Evolutionary conservation across 805 yeast genomes (phyloP).

Genomic region (Candida awuae): DNA sequence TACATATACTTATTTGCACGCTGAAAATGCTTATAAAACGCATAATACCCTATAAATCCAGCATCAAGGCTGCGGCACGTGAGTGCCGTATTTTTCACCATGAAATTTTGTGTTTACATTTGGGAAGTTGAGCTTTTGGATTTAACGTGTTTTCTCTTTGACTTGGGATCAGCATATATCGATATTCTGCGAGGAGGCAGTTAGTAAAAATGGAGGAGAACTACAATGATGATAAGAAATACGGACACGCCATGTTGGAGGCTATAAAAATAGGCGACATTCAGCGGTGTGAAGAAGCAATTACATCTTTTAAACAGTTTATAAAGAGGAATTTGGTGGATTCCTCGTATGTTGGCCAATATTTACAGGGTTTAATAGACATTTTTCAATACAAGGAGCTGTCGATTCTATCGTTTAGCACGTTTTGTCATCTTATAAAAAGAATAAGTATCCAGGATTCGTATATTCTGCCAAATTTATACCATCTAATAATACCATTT

Average conservation of each 20-base stretch:
- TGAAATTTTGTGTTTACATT: too few species aligned
- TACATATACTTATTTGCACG: too few species aligned
- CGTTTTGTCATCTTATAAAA: slow-evolving; percentile 48
- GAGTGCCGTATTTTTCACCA: too few species aligned
- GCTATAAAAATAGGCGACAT: slow-evolving; percentile 21
- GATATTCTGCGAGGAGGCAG: too few species aligned
- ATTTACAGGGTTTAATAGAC: slow-evolving; percentile 40
- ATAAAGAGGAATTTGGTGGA: slow-evolving; percentile 50
- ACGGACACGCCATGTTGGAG: slow-evolving; percentile 20
- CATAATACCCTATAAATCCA: too few species aligned
- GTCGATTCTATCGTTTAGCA: slow-evolving; percentile 41
- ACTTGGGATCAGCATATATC: too few species aligned
- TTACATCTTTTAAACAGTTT: slow-evolving; percentile 38
- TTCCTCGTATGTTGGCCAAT: slow-evolving; percentile 39
- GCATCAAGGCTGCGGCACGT: too few species aligned
- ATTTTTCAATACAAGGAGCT: slow-evolving; percentile 35
- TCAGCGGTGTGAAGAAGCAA: slow-evolving; percentile 19
- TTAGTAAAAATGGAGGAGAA: too few species aligned
- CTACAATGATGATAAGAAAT: slow-evolving; percentile 16
- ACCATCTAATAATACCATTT: slow-evolving; percentile 42
- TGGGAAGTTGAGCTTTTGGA: too few species aligned
- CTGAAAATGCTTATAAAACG: too few species aligned
- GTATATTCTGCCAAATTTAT: slow-evolving; percentile 33
- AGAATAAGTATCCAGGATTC: slow-evolving; percentile 52
- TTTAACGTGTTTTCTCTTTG: too few species aligned